Evolutionary conservation across 495 filamentous ascomycete genomes (phyloP), one percentile per base, ranked within the genome.

Genomic region (Echria macrotheca): DNA sequence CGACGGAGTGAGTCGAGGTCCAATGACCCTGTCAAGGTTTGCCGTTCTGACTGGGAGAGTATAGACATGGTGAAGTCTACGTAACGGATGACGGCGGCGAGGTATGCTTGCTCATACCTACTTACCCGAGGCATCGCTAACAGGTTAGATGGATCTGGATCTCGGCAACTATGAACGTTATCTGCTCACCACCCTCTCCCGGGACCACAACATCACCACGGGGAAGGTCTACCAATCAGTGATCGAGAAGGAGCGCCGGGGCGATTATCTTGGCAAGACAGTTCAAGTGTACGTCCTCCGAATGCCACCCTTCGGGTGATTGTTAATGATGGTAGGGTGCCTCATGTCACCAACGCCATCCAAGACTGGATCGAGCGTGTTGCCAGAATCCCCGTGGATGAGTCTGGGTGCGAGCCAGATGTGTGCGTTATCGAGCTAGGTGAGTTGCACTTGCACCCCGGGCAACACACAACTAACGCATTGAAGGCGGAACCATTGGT

Each of bases 191-290:
- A 17, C 32, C 12, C 14, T 48, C 32, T 26, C 33, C 45, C 14
- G 28, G 45, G 45, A 48, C 49, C 86, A 88, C 70, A 95, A 95
- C 62, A 93, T 96, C 68, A 96, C 91, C 18, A 95, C 91, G 8
- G 93, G 93, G 52, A 97, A 96, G 74, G 85, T 96, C 52, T 96
- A 95, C 68, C 74, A 87, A 61, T 78, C 84, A 52, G 93, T 96
- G 17, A 18, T 42, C 7, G 49, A 59, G 40, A 53, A 52, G 29
- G 85, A 96, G 69, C 77, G 90, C 40, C 69, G 72, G 22, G 91
- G 91, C 21, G 80, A 88, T 60, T 98, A 97, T 56, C 80, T 96
- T 6, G 93, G 93, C 47, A 82, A 83, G 57, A 98, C 93, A 0
- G 91, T 96, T 15, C 91, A 96, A 65, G 84, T 95, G 26, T 53